Base-by-base conservation (phyloP, 2,329 filamentous ascomycete species). In the Scopulariopsis brevicaulis region DNA sequence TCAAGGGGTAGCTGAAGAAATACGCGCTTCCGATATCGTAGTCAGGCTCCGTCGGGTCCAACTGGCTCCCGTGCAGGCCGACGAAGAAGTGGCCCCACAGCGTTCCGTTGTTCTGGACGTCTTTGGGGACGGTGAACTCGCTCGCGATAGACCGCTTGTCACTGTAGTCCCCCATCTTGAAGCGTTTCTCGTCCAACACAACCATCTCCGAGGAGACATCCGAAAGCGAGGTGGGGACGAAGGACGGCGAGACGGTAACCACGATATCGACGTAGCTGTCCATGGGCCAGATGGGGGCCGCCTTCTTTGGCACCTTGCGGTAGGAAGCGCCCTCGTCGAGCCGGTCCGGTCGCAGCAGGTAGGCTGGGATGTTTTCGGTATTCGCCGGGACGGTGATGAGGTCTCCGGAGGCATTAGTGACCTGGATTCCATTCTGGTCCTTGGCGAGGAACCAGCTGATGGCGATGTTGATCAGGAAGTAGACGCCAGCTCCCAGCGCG, bases 71-170 rank as follows among this genome's bases (percentile, higher is more conserved):
- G 11, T 84, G 75, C 63, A 96, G 82, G 12, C 84, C 90, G 60
- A 97, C 77, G 66, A 91, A 96, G 72, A 97, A 95, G 71, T 99
- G 94, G 2, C 89, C 93, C 85, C 90, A 96, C 11, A 99, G 80
- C 1, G 93, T 96, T 37, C 90, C 91, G 69, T 97, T 97, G 64
- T 91, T 81, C 76, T 96, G 92, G 0, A 96, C 91, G 50, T 83
- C 78, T 61, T 78, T 77, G 2, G 94, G 93, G 4, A 97, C 84
- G 3, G 78, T 73, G 68, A 99, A 90, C 43, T 78, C 85, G 7
- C 88, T 89, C 64, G 93, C 85, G 59, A 92, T 80, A 58, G 86
- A 79, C 59, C 94, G 83, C 67, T 81, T 86, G 66, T 97, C 91
- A 59, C 84, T 86, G 68, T 79, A 90, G 71, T 95, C 86, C 60